phyloP scores from a whole-genome alignment of 2,329 filamentous ascomycete genomes.

The Pestalotiopsis sp. region DNA sequence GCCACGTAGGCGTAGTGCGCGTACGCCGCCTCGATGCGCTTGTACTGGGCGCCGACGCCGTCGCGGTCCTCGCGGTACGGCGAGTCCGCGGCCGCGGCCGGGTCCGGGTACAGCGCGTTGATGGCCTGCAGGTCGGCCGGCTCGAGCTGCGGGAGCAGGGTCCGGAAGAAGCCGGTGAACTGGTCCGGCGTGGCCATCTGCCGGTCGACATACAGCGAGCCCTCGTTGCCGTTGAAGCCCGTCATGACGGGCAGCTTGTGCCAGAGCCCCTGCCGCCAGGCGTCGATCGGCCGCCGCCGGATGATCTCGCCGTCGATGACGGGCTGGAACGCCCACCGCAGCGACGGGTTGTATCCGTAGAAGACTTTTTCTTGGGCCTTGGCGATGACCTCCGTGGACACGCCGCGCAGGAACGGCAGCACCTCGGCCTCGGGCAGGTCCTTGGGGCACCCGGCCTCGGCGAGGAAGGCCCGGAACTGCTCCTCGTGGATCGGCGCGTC shows the following conservation, averaged over 20 bases:
- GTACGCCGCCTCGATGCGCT: constrained; percentile 54
- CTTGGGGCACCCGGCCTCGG: constrained; percentile 44
- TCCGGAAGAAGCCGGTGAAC: constrained; percentile 38
- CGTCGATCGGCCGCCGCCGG: constrained; percentile 24
- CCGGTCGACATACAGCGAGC: constrained; percentile 41
- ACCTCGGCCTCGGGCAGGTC: constrained; percentile 43
- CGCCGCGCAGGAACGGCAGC: constrained; percentile 42
- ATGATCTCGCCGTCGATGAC: constrained; percentile 42
- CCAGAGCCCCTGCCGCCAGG: constrained; percentile 25
- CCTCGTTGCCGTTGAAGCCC: constrained; percentile 44
- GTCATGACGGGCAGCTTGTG: constrained; percentile 39
- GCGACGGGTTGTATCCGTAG: constrained; percentile 31
- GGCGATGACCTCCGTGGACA: constrained; percentile 30
- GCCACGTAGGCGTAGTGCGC: constrained; percentile 55
- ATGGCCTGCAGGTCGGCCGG: constrained; percentile 35
- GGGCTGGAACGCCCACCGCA: constrained; percentile 54
- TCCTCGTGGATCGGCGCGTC: constrained; percentile 49
- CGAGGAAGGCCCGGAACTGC: constrained; percentile 47
- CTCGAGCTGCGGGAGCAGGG: constrained; percentile 37
- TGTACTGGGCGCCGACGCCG: constrained; percentile 50
- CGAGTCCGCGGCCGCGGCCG: constrained; percentile 28
- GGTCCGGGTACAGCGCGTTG: constrained; percentile 40
- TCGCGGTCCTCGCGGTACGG: constrained; percentile 38
- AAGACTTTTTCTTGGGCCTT: constrained; percentile 35
- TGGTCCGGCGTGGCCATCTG: constrained; percentile 30